phyloP scores from a whole-genome alignment of 331 rosid species.

The Erythrophleum ivorense region DNA sequence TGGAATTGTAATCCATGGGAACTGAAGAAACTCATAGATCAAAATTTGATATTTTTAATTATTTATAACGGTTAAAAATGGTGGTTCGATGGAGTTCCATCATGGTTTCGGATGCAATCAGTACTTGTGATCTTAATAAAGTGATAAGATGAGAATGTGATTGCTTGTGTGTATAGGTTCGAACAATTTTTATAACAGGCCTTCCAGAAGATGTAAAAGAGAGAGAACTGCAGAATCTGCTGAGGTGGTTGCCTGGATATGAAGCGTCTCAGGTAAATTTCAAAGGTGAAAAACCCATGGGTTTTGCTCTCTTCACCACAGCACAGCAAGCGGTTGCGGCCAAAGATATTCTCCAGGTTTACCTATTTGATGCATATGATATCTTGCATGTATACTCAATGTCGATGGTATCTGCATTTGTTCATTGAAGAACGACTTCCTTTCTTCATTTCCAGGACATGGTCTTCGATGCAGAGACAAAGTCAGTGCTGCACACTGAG shows the following conservation, averaged over 20 bases:
- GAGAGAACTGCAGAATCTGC: slow-evolving; percentile 85
- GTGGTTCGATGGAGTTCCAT: background rate
- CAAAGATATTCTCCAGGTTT: slow-evolving; percentile 88
- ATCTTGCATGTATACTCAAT: background rate
- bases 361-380: background rate
- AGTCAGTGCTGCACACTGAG: slow-evolving; percentile 94
- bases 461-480: slow-evolving; percentile 88
- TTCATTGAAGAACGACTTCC: background rate
- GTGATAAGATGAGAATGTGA: background rate
- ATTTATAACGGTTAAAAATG: background rate
- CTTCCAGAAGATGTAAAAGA: slow-evolving; percentile 96
- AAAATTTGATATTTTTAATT: background rate
- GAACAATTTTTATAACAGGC: slow-evolving; percentile 93
- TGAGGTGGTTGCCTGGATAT: slow-evolving; percentile 93
- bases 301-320: slow-evolving; percentile 82
- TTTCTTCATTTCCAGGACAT: slow-evolving; percentile 50
- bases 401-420: background rate
- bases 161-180: slow-evolving; percentile 56
- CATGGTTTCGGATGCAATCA: background rate
- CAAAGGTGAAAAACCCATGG: slow-evolving; percentile 98
- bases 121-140: too few species aligned
- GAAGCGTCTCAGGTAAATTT: slow-evolving; percentile 95
- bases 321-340: slow-evolving; percentile 86
- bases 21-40: background rate
- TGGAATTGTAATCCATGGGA: background rate